These are phyloP conservation scores for Dioscorea alata DNA, from an alignment of 106 monocot genomes.

Conservation along the genomic window DNA sequence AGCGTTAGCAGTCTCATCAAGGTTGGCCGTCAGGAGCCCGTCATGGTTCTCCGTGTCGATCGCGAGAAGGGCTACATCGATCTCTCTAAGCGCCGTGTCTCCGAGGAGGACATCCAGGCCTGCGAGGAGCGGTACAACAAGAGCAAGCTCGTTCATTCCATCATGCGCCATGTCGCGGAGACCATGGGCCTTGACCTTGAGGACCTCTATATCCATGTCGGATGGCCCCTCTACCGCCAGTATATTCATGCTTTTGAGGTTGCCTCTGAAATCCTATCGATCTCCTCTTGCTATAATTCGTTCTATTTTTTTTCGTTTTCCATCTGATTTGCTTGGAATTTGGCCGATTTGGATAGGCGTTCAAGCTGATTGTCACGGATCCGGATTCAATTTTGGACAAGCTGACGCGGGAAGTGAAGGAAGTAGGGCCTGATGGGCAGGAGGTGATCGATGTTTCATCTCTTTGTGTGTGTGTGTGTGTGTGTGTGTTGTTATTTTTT, in stretches of 20 bases:
- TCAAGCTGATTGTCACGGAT: conserved; percentile 74
- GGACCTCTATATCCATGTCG: conserved; percentile 74
- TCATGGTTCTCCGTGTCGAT: conserved; percentile 92
- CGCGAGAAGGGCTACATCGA: conserved; percentile 95
- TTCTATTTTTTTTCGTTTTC: not conserved
- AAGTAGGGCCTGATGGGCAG: conserved; percentile 73
- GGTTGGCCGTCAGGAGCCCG: conserved; percentile 94
- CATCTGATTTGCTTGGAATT: not conserved
- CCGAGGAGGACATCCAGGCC: conserved; percentile 82
- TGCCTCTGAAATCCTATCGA: not conserved
- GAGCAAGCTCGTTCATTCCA: conserved; percentile 90
- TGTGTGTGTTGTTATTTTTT: not conserved
- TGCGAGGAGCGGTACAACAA: conserved; percentile 98
- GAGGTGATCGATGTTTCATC: conserved; percentile 29
- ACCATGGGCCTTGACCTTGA: conserved; percentile 71
- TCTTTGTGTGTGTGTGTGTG: not conserved
- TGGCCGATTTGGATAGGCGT: conserved; percentile 33
- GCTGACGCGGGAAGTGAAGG: conserved; percentile 67
- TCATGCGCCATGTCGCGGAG: conserved; percentile 98
- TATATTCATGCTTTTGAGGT: conserved; percentile 96
- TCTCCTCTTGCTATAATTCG: not conserved
- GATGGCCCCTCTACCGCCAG: conserved; percentile 88
- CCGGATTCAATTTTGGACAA: conserved; percentile 68
- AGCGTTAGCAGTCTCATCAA: conserved; percentile 76
- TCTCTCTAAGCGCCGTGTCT: conserved; percentile 86